These are phyloP conservation scores for Metarhizium guizhouense DNA, from an alignment of 2,329 filamentous ascomycete species.

Conservation along the genomic window DNA sequence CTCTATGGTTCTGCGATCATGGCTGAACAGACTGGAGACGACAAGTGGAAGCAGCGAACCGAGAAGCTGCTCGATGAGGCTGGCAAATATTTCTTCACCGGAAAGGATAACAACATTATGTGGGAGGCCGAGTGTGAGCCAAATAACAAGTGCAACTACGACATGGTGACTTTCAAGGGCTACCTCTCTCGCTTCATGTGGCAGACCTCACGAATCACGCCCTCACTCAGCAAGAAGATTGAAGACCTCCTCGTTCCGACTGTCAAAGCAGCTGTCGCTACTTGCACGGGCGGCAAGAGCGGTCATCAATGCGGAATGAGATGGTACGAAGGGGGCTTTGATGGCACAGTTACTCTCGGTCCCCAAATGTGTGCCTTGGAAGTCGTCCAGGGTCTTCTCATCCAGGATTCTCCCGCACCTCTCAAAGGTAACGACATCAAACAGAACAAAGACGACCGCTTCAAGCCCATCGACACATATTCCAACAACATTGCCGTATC, in stretches of 20 bases:
- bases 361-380: constrained; percentile 59
- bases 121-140: constrained; percentile 59
- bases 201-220: constrained; percentile 46
- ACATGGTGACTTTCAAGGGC: constrained; percentile 61
- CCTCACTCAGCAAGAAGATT: constrained; percentile 40
- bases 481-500: constrained; percentile 1
- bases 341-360: constrained; percentile 46
- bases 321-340: constrained; percentile 52
- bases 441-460: constrained; percentile 10
- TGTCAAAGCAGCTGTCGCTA: constrained; percentile 44
- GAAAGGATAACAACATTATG: constrained; percentile 50
- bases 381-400: constrained; percentile 50
- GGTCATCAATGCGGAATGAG: constrained; percentile 49
- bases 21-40: constrained; percentile 48
- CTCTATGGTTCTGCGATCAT: constrained; percentile 56
- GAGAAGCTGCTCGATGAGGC: constrained; percentile 42
- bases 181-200: constrained; percentile 58
- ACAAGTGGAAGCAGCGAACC: constrained; percentile 45
- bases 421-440: constrained; percentile 39
- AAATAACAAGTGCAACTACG: constrained; percentile 45
- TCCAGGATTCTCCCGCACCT: constrained; percentile 32
- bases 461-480: constrained; percentile 11
- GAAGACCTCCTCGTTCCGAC: constrained; percentile 39
- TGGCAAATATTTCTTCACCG: constrained; percentile 44
- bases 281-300: constrained; percentile 46